Evolutionary conservation across 208 protist genomes (phyloP).

Genomic region (Borovskyia barvae): DNA sequence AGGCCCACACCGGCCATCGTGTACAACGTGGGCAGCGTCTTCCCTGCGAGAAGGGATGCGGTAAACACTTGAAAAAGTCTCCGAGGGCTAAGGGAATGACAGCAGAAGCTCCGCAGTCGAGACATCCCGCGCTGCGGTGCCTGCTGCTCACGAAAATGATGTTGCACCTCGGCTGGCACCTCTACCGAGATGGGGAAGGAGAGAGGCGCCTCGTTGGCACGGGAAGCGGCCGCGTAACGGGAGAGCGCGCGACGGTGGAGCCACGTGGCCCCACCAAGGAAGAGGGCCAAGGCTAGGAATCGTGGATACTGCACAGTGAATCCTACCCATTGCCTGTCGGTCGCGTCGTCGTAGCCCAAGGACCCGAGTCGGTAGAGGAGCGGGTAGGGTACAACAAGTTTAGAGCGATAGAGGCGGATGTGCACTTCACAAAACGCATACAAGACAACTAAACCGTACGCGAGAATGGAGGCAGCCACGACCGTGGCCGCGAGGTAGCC

Average conservation of each 20-base stretch:
- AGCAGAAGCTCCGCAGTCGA: too few relatives aligned
- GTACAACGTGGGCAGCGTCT: conserved; percentile 25
- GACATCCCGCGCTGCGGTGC: too few relatives aligned
- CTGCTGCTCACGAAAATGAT: too few relatives aligned
- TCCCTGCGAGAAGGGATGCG: too few relatives aligned
- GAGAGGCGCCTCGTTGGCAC: too few relatives aligned
- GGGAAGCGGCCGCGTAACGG: too few relatives aligned
- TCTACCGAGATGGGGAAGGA: too few relatives aligned
- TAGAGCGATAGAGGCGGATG: background rate
- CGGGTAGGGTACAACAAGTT: background rate
- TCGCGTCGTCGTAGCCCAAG: conserved; percentile 15
- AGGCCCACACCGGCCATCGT: conserved; percentile 17
- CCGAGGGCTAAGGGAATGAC: too few relatives aligned
- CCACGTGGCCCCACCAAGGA: conserved; percentile 5
- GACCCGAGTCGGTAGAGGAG: conserved; percentile 8
- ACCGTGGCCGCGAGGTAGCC: conserved; percentile 3
- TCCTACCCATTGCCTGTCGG: conserved; percentile 18
- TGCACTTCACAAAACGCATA: background rate
- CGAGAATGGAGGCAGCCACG: background rate
- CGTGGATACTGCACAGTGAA: conserved; percentile 7
- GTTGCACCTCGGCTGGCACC: too few relatives aligned
- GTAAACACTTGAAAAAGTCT: too few relatives aligned
- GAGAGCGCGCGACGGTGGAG: conserved; percentile 11
- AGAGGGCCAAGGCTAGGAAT: background rate
- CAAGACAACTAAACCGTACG: conserved; percentile 1